Evolutionary conservation across 306 rosid genomes (phyloP).

Genomic region (Prunus campanulata): DNA sequence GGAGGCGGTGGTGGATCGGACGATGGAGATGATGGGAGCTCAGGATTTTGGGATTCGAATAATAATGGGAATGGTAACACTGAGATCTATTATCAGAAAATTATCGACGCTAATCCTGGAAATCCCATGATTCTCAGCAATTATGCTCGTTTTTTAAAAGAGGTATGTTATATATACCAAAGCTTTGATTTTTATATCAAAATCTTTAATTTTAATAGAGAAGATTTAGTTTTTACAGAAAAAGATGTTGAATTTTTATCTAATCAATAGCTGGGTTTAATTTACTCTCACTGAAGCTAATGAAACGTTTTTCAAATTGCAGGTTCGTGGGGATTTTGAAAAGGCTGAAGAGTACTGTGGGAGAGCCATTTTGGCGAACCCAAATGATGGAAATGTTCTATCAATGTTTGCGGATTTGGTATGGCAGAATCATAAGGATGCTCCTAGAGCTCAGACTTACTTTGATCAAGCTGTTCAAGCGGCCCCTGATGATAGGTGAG

Average conservation of each 20-base stretch:
- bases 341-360: conserved; percentile 89
- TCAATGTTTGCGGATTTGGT: conserved; percentile 81
- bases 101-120: conserved; percentile 75
- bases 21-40: conserved; percentile 48
- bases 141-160: conserved; percentile 78
- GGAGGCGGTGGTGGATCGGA: conserved; percentile 45
- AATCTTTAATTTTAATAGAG: neutral
- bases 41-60: conserved; percentile 54
- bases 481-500: conserved; percentile 75
- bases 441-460: conserved; percentile 64
- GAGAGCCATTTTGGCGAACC: conserved; percentile 75
- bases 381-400: conserved; percentile 57
- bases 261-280: too few species aligned
- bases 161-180: conserved; percentile 34
- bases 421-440: conserved; percentile 73
- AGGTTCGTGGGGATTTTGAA: conserved; percentile 58
- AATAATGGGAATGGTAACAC: conserved; percentile 44
- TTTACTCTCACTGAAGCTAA: neutral
- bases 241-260: too few species aligned
- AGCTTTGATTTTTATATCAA: neutral
- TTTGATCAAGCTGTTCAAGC: conserved; percentile 71
- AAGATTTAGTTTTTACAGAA: neutral
- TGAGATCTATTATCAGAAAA: conserved; percentile 55
- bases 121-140: conserved; percentile 70
- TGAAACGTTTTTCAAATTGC: neutral